Evolutionary conservation across 495 filamentous ascomycete genomes (phyloP).

Genomic region (Chaetomium fimeti): DNA sequence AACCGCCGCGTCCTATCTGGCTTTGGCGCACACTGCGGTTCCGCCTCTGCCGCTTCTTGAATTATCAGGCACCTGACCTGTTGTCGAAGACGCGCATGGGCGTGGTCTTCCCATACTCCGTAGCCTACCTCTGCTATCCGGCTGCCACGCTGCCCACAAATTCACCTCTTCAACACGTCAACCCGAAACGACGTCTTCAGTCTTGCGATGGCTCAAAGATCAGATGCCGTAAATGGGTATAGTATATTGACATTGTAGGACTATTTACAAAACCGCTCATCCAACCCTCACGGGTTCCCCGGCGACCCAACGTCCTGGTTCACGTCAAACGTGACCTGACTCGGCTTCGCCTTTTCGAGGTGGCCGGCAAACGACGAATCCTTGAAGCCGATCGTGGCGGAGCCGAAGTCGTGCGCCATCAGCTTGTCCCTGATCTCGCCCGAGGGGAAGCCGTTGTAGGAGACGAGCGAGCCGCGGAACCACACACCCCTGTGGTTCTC

Average conservation of each 20-base stretch:
- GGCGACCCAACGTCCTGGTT: conserved; percentile 42
- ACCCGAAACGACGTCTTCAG: neutral
- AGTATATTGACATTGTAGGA: neutral
- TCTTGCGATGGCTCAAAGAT: neutral
- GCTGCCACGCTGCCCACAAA: no score
- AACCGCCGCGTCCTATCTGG: no score
- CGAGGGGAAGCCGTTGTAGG: conserved; percentile 41
- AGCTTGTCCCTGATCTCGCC: conserved; percentile 28
- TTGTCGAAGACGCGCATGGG: no score
- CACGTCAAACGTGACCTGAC: conserved; percentile 38
- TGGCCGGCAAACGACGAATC: conserved; percentile 36
- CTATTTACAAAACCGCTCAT: neutral
- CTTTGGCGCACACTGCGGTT: no score
- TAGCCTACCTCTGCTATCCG: no score
- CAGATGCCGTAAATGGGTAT: neutral
- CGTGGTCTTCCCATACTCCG: no score
- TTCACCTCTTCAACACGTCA: no score
- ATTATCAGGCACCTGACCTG: no score
- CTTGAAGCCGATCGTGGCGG: conserved; percentile 40
- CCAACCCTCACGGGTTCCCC: conserved; percentile 30
- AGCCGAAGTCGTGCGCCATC: conserved; percentile 36
- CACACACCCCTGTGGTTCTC: conserved; percentile 45
- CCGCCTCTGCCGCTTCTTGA: no score
- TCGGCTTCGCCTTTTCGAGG: conserved; percentile 35
- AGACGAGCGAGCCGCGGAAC: conserved; percentile 42